phyloP scores from a whole-genome alignment of 768 basidiomycete genomes.

The Leucosporidium scottii region DNA sequence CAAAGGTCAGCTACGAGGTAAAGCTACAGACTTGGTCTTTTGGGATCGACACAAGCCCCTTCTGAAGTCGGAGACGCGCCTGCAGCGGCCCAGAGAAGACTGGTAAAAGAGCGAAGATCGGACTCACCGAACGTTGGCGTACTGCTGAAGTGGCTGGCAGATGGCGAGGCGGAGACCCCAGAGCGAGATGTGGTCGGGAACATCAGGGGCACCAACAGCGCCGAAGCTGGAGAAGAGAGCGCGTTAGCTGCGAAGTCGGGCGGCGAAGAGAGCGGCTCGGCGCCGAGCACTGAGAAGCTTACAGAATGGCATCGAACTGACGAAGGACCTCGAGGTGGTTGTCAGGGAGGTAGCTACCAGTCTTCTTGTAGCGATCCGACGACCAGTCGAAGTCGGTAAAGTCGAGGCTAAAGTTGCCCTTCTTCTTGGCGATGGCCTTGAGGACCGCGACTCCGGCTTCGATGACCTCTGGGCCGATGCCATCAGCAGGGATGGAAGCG shows the following conservation, averaged over 20 bases:
- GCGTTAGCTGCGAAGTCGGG: conserved; percentile 40
- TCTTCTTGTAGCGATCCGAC: conserved; percentile 47
- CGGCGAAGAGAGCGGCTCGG: background rate
- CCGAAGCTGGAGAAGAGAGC: conserved; percentile 48
- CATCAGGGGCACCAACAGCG: conserved; percentile 49
- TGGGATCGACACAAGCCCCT: no score
- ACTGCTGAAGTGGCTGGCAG: conserved; percentile 52
- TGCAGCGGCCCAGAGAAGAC: no score
- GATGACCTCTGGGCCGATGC: conserved; percentile 53
- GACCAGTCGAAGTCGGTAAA: conserved; percentile 51
- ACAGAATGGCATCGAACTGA: conserved; percentile 40
- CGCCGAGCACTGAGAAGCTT: background rate
- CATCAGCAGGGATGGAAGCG: conserved; percentile 53
- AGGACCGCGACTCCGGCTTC: conserved; percentile 50
- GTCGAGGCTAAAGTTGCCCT: conserved; percentile 47
- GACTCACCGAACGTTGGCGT: conserved; percentile 38
- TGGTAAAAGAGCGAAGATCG: no score
- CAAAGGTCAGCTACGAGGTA: conserved; percentile 46
- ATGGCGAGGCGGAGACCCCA: conserved; percentile 53
- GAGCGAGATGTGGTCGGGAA: conserved; percentile 55
- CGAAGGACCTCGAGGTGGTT: conserved; percentile 38
- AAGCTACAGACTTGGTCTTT: no score
- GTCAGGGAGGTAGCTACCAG: conserved; percentile 49
- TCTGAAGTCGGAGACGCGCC: no score
- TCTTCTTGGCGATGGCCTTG: conserved; percentile 46